Conservation (phyloP, 768 basidiomycete species). For the Russula compacta region DNA sequence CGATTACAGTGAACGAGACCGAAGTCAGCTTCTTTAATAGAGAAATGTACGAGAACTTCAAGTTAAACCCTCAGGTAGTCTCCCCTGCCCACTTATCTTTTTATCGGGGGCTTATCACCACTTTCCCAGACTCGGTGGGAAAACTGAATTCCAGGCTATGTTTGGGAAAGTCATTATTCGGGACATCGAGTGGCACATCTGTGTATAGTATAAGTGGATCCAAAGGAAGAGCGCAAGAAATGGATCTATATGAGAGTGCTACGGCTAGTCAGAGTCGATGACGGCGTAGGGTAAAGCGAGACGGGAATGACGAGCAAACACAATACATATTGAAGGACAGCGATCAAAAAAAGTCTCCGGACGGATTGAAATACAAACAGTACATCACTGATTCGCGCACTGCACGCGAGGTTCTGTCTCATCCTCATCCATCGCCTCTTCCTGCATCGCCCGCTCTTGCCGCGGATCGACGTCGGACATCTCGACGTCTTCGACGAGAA, state of each 20-base stretch:
- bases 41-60: conserved; percentile 71
- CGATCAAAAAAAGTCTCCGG: conserved; percentile 3
- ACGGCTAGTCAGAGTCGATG: conserved; percentile 6
- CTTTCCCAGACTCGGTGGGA: conserved; percentile 17
- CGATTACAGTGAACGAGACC: conserved; percentile 77
- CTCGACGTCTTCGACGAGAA: conserved; percentile 75
- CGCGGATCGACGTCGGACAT: conserved; percentile 73
- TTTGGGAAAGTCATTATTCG: background rate
- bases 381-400: conserved; percentile 77
- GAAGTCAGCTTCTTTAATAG: conserved; percentile 90
- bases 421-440: conserved; percentile 90
- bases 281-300: conserved; percentile 10
- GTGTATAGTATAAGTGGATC: conserved; percentile 3
- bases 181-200: background rate
- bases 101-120: background rate
- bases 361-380: background rate
- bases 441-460: conserved; percentile 41
- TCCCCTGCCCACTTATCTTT: no score
- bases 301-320: background rate
- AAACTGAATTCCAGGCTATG: background rate
- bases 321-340: conserved; percentile 15
- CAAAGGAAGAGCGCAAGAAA: background rate
- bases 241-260: conserved; percentile 17
- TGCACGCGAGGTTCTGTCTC: conserved; percentile 87
- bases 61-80: conserved; percentile 66